phyloP scores from a whole-genome alignment of 768 basidiomycete genomes.

The Termitomyces sp. region DNA sequence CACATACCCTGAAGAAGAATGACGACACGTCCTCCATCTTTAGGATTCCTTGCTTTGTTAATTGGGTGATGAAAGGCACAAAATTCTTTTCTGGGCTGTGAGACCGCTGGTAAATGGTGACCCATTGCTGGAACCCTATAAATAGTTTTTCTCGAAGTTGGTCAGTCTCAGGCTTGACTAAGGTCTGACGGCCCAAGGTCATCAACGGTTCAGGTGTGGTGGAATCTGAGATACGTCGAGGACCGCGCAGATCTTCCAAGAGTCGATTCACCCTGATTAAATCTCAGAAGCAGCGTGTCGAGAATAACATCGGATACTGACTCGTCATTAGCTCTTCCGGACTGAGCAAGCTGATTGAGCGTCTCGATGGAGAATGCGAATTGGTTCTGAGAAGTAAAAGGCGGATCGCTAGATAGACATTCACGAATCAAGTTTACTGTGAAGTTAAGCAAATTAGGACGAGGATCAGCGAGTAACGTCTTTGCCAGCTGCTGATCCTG shows the following conservation, averaged over 20 bases:
- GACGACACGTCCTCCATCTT: constrained; percentile 95
- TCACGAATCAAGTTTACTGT: constrained; percentile 81
- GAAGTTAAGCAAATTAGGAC: constrained; percentile 73
- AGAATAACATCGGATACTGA: constrained; percentile 33
- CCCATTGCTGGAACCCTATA: constrained; percentile 93
- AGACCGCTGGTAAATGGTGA: constrained; percentile 87
- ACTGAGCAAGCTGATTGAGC: constrained; percentile 63
- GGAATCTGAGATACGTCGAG: constrained; percentile 42
- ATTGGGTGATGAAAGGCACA: constrained; percentile 92
- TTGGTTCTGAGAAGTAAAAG: constrained; percentile 73
- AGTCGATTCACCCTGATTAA: constrained; percentile 55
- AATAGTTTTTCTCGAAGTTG: constrained; percentile 71
- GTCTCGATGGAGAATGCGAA: constrained; percentile 79
- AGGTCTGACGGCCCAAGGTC: constrained; percentile 33
- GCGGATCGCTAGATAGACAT: constrained; percentile 76
- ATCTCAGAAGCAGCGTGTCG: not conserved
- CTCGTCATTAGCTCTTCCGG: constrained; percentile 82
- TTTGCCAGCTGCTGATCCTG: constrained; percentile 92
- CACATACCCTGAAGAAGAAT: constrained; percentile 97
- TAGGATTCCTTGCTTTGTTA: constrained; percentile 94
- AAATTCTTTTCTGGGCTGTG: constrained; percentile 91
- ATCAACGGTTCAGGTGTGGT: constrained; percentile 27
- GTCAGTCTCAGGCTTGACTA: constrained; percentile 65
- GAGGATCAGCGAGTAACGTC: constrained; percentile 71
- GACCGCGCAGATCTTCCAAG: constrained; percentile 76